Percentiles rank a stretch among this genome's conserved stretches.
phyloP scores from a whole-genome alignment of 306 rosid genomes.

The Phaseolus lunatus region DNA sequence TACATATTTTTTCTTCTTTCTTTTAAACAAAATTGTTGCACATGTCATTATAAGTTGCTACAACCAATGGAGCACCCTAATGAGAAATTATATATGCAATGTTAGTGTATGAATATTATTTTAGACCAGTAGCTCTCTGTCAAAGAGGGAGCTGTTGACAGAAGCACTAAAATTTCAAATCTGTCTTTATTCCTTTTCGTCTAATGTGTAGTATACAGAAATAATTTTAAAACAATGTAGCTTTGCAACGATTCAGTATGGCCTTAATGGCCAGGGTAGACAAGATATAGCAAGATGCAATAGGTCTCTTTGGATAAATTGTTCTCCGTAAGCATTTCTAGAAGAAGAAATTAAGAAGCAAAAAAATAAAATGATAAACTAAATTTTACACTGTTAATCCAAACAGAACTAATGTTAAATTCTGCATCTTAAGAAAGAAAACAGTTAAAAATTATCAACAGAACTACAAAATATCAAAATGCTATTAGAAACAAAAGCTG shows the following conservation, averaged over 20 bases:
- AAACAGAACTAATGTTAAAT: not conserved
- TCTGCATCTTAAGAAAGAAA: conserved; percentile 38
- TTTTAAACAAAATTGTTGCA: not conserved
- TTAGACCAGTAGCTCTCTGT: conserved; percentile 3
- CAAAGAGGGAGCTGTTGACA: conserved; percentile 8
- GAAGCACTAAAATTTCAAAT: conserved; percentile 29
- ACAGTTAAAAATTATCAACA: conserved; percentile 16
- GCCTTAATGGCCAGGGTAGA: conserved; percentile 10
- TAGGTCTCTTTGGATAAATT: no score
- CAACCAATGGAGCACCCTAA: conserved; percentile 2
- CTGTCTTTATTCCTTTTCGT: not conserved
- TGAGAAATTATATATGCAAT: conserved; percentile 3
- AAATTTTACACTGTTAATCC: no score
- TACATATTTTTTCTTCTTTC: not conserved
- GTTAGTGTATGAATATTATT: not conserved
- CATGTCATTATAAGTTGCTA: conserved; percentile 38
- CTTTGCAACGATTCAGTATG: conserved; percentile 8
- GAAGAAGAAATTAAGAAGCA: no score
- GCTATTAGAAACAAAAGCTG: conserved; percentile 27
- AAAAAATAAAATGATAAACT: no score
- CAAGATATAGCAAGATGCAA: conserved; percentile 24
- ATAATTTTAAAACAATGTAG: conserved; percentile 3
- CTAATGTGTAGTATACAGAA: conserved; percentile 13
- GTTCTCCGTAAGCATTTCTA: no score
- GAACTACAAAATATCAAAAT: conserved; percentile 3